These are phyloP conservation scores for Rhodamnia argentea DNA, from an alignment of 345 rosid species.

Conservation along the genomic window DNA sequence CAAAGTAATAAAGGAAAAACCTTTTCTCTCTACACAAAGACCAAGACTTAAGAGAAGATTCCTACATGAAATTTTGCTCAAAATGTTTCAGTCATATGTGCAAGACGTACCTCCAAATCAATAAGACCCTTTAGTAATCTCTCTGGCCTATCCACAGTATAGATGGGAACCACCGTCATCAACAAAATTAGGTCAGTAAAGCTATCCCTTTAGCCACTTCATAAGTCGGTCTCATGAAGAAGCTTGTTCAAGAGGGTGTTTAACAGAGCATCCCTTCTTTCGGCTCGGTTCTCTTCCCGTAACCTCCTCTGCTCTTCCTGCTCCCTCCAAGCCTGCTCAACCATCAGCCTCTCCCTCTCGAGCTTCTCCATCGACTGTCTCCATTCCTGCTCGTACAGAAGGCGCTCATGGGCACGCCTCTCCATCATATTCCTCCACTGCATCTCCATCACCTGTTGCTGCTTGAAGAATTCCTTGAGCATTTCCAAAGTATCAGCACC, in stretches of 20 bases:
- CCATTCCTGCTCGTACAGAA: slow-evolving; percentile 43
- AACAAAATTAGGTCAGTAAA: not conserved
- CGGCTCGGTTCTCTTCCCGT: slow-evolving; percentile 42
- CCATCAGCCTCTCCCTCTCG: slow-evolving; percentile 42
- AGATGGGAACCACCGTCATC: not conserved
- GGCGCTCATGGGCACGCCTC: slow-evolving; percentile 33
- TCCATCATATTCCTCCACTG: slow-evolving; percentile 43
- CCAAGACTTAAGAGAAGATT: not conserved
- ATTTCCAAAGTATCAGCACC: slow-evolving; percentile 12
- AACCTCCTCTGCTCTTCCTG: slow-evolving; percentile 42
- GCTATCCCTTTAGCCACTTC: not conserved
- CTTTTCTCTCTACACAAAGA: not conserved
- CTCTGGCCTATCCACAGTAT: not conserved
- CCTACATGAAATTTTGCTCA: not conserved
- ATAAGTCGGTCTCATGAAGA: slow-evolving; percentile 9
- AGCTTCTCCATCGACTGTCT: slow-evolving; percentile 36
- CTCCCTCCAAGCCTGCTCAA: slow-evolving; percentile 44
- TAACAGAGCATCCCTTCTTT: slow-evolving; percentile 40
- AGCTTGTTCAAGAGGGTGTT: slow-evolving; percentile 38
- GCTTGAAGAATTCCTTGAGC: slow-evolving; percentile 35
- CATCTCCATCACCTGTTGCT: slow-evolving; percentile 40
- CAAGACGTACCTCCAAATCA: not conserved
- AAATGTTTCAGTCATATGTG: not conserved
- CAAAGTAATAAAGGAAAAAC: not conserved
- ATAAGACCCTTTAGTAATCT: not conserved